These are phyloP conservation scores for Mucor lusitanicus DNA, from an alignment of 371 early-diverging fungal species.

Conservation along the genomic window DNA sequence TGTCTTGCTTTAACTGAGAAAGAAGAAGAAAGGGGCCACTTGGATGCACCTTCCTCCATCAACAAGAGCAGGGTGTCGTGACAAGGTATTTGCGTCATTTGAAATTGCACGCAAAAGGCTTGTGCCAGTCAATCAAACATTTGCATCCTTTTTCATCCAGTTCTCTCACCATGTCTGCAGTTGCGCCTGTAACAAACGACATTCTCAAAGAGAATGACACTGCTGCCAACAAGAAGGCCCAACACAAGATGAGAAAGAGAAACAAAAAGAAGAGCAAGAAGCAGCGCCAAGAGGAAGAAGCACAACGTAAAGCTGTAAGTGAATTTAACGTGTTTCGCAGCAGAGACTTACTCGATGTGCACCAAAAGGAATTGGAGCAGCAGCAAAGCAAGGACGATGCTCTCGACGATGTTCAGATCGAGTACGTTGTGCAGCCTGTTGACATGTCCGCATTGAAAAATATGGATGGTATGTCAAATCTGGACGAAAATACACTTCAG, in stretches of 20 bases:
- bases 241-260: constrained; percentile 27
- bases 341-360: neutral
- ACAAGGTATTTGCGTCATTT: constrained; percentile 15
- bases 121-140: neutral
- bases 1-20: neutral
- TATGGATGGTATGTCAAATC: constrained; percentile 28
- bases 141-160: neutral
- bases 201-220: constrained; percentile 4
- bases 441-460: constrained; percentile 36
- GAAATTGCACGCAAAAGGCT: neutral
- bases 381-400: constrained; percentile 17
- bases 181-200: constrained; percentile 15
- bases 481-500: constrained; percentile 40
- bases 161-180: constrained; percentile 23
- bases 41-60: neutral
- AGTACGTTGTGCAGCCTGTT: constrained; percentile 47
- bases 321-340: neutral
- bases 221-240: constrained; percentile 13
- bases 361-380: constrained; percentile 22
- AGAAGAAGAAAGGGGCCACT: neutral
- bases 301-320: constrained; percentile 38
- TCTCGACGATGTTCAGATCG: constrained; percentile 47
- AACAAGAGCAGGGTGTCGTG: constrained; percentile 11
- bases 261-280: constrained; percentile 36
- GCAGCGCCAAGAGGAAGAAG: constrained; percentile 47